Percentiles rank a stretch among this genome's conserved stretches.
These are phyloP conservation scores for Murraya paniculata DNA, from an alignment of 345 rosid species.

Conservation along the genomic window DNA sequence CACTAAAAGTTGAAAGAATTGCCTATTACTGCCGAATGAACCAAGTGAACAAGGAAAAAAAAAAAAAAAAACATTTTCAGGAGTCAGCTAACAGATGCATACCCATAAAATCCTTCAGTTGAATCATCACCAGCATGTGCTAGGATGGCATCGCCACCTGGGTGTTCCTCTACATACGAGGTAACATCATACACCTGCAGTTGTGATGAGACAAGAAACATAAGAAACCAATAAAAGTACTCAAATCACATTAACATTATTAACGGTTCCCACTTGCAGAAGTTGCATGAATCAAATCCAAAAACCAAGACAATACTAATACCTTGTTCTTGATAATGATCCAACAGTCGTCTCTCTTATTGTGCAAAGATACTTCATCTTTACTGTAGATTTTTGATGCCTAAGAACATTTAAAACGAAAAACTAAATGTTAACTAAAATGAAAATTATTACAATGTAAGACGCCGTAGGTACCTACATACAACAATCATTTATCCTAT, in stretches of 20 bases:
- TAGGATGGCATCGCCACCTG: slow-evolving; percentile 93
- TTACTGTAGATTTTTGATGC: slow-evolving; percentile 45
- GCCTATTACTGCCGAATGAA: background rate
- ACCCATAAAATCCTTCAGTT: slow-evolving; percentile 89
- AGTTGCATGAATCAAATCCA: background rate
- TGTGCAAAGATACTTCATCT: slow-evolving; percentile 57
- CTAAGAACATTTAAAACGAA: slow-evolving; percentile 6
- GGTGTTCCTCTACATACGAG: slow-evolving; percentile 92
- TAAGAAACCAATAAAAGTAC: background rate
- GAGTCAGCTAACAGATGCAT: slow-evolving; percentile 17
- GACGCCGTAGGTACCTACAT: too few relatives aligned
- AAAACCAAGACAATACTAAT: slow-evolving; percentile 23
- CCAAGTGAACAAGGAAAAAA: background rate
- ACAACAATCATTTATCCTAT: background rate
- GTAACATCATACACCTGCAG: slow-evolving; percentile 76
- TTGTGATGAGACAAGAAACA: background rate
- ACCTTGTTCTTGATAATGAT: slow-evolving; percentile 79
- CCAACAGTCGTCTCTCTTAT: slow-evolving; percentile 90
- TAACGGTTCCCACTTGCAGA: background rate
- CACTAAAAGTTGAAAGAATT: background rate
- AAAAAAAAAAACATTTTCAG: background rate
- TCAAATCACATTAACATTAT: background rate
- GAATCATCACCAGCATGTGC: slow-evolving; percentile 93
- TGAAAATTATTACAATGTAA: background rate
- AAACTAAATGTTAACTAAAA: background rate